phyloP scores from a whole-genome alignment of 2,329 filamentous ascomycete species.

The Penicillium sp. region DNA sequence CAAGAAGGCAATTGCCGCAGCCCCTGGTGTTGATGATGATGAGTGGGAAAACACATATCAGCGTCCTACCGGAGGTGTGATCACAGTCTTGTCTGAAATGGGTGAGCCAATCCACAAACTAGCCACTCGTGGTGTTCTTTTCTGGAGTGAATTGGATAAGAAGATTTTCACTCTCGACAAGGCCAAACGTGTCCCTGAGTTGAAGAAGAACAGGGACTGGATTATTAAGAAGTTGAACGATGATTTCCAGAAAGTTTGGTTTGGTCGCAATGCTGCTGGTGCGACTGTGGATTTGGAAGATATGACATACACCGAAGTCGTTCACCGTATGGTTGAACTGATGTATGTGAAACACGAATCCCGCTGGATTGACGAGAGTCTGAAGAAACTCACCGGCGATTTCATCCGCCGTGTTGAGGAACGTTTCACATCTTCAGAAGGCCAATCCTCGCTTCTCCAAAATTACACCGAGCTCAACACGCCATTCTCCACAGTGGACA shows the following conservation, averaged over 20 bases:
- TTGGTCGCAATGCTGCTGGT: slow-evolving; percentile 76
- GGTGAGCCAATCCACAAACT: slow-evolving; percentile 99
- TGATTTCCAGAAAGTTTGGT: slow-evolving; percentile 97
- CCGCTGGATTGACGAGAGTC: slow-evolving; percentile 86
- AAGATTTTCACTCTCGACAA: slow-evolving; percentile 97
- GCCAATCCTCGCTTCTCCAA: slow-evolving; percentile 78
- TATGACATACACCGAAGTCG: slow-evolving; percentile 90
- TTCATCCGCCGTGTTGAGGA: slow-evolving; percentile 97
- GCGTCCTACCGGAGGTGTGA: slow-evolving; percentile 83
- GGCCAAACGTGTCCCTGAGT: slow-evolving; percentile 81
- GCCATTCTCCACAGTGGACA: slow-evolving; percentile 73
- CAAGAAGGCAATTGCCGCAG: slow-evolving; percentile 86
- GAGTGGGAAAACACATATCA: slow-evolving; percentile 95
- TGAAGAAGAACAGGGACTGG: slow-evolving; percentile 83
- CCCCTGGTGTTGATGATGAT: slow-evolving; percentile 72
- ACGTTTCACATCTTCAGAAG: slow-evolving; percentile 73
- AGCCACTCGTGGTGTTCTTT: slow-evolving; percentile 88
- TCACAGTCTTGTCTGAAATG: slow-evolving; percentile 98
- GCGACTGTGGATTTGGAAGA: slow-evolving; percentile 84
- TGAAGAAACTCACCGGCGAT: slow-evolving; percentile 79
- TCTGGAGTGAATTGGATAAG: slow-evolving; percentile 99
- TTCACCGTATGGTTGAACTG: slow-evolving; percentile 80
- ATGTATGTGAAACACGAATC: slow-evolving; percentile 88
- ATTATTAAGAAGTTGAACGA: slow-evolving; percentile 96
- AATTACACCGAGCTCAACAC: slow-evolving; percentile 83